Evolutionary conservation across 140 eudicot genomes (phyloP).

Genomic region (Flaveria floridana): DNA sequence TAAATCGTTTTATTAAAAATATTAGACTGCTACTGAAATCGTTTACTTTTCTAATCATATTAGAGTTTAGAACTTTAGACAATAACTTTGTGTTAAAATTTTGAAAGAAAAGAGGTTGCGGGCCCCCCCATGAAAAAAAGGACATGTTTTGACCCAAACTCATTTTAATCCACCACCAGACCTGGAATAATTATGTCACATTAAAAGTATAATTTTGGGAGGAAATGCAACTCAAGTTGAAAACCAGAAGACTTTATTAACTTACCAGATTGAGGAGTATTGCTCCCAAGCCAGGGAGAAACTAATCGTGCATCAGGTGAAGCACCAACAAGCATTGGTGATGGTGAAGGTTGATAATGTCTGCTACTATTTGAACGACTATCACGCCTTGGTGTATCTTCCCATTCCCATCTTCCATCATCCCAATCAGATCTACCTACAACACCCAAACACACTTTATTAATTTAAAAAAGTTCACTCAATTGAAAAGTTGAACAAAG

Average conservation of each 20-base stretch:
- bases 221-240: not conserved
- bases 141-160: constrained; percentile 5
- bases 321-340: constrained; percentile 82
- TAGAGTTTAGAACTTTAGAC: not conserved
- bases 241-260: constrained; percentile 2
- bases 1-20: not conserved
- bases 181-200: constrained; percentile 2
- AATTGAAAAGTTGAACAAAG: not conserved
- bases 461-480: not conserved
- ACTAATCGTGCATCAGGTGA: constrained; percentile 92
- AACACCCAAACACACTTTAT: constrained; percentile 1
- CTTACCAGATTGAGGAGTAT: constrained; percentile 73
- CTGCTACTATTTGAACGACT: constrained; percentile 49
- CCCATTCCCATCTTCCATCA: constrained; percentile 99
- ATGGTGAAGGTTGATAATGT: constrained; percentile 61
- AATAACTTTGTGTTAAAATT: not conserved
- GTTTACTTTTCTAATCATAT: not conserved
- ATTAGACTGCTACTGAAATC: not conserved
- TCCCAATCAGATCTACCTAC: constrained; percentile 96
- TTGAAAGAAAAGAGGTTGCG: not conserved
- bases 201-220: not conserved
- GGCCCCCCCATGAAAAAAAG: not conserved
- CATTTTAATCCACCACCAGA: not conserved
- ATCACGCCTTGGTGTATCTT: constrained; percentile 83
- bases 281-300: constrained; percentile 87